Conservation (phyloP, 148 eudicot species). For the Selenicereus undatus region DNA sequence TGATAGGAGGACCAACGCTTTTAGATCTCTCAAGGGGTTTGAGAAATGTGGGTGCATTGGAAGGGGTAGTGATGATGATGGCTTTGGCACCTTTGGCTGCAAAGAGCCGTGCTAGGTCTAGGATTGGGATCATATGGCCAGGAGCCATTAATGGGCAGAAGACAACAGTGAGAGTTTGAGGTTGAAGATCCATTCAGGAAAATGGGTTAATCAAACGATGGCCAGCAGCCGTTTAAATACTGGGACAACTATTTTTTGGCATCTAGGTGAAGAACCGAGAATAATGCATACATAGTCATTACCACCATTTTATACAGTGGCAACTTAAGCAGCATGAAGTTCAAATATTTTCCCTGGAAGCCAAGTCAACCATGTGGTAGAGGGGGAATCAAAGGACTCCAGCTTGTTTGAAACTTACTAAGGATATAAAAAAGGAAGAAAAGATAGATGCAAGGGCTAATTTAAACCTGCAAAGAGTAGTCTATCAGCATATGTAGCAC, state of each 20-base stretch:
- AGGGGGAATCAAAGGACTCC: too few species aligned
- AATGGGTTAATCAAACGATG: not conserved
- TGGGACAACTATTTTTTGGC: too few species aligned
- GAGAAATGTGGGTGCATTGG: slow-evolving; percentile 30
- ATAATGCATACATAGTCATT: not conserved
- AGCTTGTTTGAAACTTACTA: too few species aligned
- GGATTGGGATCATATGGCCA: slow-evolving; percentile 44
- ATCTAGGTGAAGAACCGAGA: not conserved
- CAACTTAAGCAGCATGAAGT: not conserved
- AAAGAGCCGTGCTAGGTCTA: slow-evolving; percentile 36
- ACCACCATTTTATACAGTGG: not conserved
- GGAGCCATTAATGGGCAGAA: slow-evolving; percentile 42
- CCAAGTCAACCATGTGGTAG: too few species aligned
- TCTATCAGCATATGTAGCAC: too few species aligned
- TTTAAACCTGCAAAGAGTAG: too few species aligned
- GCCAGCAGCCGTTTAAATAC: not conserved
- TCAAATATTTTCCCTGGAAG: too few species aligned
- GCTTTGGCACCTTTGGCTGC: slow-evolving; percentile 22
- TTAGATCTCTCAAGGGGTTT: slow-evolving; percentile 10
- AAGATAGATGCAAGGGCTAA: too few species aligned
- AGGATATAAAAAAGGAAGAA: too few species aligned
- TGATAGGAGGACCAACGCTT: slow-evolving; percentile 14
- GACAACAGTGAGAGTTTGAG: slow-evolving; percentile 19
- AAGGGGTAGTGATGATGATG: slow-evolving; percentile 42
- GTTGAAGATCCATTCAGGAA: slow-evolving; percentile 11